These are phyloP conservation scores for Claviceps arundinis DNA, from an alignment of 2,329 filamentous ascomycete species.

Conservation along the genomic window DNA sequence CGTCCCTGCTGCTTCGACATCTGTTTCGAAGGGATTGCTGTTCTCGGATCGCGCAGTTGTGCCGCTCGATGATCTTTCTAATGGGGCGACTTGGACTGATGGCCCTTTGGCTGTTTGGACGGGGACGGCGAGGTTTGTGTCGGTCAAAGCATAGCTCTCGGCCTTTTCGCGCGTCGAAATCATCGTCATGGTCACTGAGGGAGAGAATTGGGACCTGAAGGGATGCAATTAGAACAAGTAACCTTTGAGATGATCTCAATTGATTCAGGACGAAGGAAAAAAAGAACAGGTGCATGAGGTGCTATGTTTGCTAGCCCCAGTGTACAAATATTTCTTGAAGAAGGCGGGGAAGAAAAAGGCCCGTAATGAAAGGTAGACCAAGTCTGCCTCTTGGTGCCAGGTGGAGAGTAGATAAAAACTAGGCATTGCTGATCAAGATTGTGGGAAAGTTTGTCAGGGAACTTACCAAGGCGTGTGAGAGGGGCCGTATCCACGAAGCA, in stretches of 20 bases:
- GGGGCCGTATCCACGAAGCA: not conserved
- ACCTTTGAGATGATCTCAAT: not conserved
- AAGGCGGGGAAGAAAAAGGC: not conserved
- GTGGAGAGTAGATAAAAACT: not conserved
- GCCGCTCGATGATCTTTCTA: conserved; percentile 17
- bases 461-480: not conserved
- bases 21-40: conserved; percentile 42
- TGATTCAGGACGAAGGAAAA: no score
- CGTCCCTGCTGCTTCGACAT: conserved; percentile 40
- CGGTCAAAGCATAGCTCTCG: conserved; percentile 9
- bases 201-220: not conserved
- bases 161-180: conserved; percentile 15
- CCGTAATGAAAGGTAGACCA: not conserved
- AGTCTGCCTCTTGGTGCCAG: not conserved
- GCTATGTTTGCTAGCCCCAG: no score
- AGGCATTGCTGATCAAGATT: not conserved
- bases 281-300: not conserved
- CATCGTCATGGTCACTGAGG: conserved; percentile 3
- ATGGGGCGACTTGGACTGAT: not conserved
- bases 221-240: not conserved
- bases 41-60: conserved; percentile 31
- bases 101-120: conserved; percentile 11
- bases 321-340: not conserved
- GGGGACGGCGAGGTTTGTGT: conserved; percentile 12
- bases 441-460: not conserved